Base-by-base conservation (phyloP, 306 rosid genomes). In the Medicago truncatula region DNA sequence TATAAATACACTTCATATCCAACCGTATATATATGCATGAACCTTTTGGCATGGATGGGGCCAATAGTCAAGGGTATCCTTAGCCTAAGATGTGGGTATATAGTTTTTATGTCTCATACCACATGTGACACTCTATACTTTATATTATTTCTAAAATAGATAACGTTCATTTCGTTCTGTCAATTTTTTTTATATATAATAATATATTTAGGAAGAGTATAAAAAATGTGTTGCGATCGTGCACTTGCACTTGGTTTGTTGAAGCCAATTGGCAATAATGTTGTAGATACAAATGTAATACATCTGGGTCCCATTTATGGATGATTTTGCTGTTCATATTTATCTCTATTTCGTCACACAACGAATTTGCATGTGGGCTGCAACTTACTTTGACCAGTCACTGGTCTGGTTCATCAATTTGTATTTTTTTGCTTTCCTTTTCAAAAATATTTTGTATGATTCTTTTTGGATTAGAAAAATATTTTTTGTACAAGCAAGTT, bases 321-420 rank as follows among this genome's bases (percentile, higher is more conserved):
- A 76, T 15, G 69, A 44, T 60, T 76, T 54, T 1, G 20, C 65
- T n/a, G 76, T 31, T 49, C 44, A 53, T 69, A 67, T 23, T 69
- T 65, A 41, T 80, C 71, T 69, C n/a, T 70, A 17, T 39, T 75
- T 69, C 74, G 38, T 49, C 79, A 57, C 79, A 58, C 38, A 18
- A 20, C 38, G 52, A 73, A 77, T 47, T 72, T 25, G 85, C 85
- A 82, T 77, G 85, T 82, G 82, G 67, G 49, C 10, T 65, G 85
- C 73, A 74, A 82, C 76, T 58, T 66, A 59, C 81, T 81, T 81
- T 85, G 88, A 85, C 88, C 62, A 16, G 76, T 78, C 85, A 85
- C 88, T 44, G 5, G 76, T 81, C 81, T 57, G 10, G 7, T 43
- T 61, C 9, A 38, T 16, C n/a, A 25, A 52, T 16, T 68, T 28